Evolutionary conservation across 2,329 filamentous ascomycete genomes (phyloP).

Genomic region (Xylaria hypoxylon): DNA sequence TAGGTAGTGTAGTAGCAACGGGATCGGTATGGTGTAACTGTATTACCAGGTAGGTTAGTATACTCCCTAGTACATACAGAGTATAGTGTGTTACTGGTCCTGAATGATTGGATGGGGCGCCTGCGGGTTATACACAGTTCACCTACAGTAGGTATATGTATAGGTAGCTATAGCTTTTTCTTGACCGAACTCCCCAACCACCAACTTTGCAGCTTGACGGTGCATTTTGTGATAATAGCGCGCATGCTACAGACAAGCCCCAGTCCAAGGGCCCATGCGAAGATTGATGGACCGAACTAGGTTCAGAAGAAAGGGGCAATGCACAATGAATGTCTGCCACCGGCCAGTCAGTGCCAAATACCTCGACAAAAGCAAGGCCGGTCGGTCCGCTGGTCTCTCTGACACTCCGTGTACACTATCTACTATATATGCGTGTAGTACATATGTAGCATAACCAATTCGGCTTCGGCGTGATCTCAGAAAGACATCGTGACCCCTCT

Average conservation of each 20-base stretch:
- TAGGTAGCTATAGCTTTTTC: slow-evolving; percentile 9
- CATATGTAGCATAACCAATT: slow-evolving; percentile 19
- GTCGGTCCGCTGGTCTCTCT: slow-evolving; percentile 4
- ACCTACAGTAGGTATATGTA: no score
- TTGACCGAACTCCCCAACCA: slow-evolving; percentile 25
- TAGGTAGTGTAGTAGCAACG: background rate
- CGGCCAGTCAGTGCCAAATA: slow-evolving; percentile 23
- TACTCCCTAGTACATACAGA: no score
- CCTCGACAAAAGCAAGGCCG: slow-evolving; percentile 21
- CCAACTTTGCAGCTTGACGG: slow-evolving; percentile 25
- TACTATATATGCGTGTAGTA: slow-evolving; percentile 2
- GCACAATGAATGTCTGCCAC: slow-evolving; percentile 32
- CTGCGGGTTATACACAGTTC: background rate
- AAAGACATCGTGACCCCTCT: slow-evolving; percentile 16
- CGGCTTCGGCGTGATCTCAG: slow-evolving; percentile 14
- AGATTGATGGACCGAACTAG: slow-evolving; percentile 26
- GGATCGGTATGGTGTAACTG: background rate
- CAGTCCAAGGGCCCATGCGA: slow-evolving; percentile 32
- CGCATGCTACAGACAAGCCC: slow-evolving; percentile 27
- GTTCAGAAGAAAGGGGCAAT: slow-evolving; percentile 37
- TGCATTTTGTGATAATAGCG: slow-evolving; percentile 26
- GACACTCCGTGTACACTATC: background rate
- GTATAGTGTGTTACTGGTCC: no score
- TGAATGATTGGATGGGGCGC: background rate
- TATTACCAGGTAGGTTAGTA: no score